Evolutionary conservation across 352 stramenopile species (phyloP).

Genomic region (Pythium insidiosum): DNA sequence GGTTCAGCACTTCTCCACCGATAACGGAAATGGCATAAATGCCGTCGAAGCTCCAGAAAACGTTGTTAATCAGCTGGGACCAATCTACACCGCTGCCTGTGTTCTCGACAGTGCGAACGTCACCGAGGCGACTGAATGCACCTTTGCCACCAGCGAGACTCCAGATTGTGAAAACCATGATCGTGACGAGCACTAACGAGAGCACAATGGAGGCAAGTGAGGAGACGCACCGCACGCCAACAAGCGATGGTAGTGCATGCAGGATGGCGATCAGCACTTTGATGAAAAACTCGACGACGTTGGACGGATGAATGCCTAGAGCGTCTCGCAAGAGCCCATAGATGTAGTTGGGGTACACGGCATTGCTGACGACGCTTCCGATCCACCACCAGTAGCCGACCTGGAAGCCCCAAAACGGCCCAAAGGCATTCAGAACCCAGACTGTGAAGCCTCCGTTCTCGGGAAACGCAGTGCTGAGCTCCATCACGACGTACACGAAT

Average conservation of each 20-base stretch:
- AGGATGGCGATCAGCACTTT: conserved; percentile 27
- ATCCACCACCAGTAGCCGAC: conserved; percentile 71
- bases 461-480: too few species aligned
- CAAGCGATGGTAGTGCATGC: conserved; percentile 21
- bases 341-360: conserved; percentile 43
- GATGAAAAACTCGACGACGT: conserved; percentile 16
- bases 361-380: conserved; percentile 31
- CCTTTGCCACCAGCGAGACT: conserved; percentile 12
- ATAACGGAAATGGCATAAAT: conserved; percentile 82
- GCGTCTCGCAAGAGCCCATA: conserved; percentile 10
- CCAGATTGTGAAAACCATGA: conserved; percentile 35
- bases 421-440: too few species aligned
- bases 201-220: conserved; percentile 17
- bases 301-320: conserved; percentile 22
- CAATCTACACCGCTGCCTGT: conserved; percentile 1
- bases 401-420: conserved; percentile 73
- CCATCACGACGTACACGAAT: conserved; percentile 84
- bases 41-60: conserved; percentile 94
- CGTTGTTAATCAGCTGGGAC: conserved; percentile 77
- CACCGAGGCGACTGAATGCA: conserved; percentile 18
- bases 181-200: conserved; percentile 18
- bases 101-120: neutral
- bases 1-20: conserved; percentile 78
- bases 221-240: conserved; percentile 23
- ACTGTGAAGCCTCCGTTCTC: conserved; percentile 69